These are phyloP conservation scores for Fomitopsis schrenkii DNA, from an alignment of 1,284 basidiomycete genomes.

Conservation along the genomic window DNA sequence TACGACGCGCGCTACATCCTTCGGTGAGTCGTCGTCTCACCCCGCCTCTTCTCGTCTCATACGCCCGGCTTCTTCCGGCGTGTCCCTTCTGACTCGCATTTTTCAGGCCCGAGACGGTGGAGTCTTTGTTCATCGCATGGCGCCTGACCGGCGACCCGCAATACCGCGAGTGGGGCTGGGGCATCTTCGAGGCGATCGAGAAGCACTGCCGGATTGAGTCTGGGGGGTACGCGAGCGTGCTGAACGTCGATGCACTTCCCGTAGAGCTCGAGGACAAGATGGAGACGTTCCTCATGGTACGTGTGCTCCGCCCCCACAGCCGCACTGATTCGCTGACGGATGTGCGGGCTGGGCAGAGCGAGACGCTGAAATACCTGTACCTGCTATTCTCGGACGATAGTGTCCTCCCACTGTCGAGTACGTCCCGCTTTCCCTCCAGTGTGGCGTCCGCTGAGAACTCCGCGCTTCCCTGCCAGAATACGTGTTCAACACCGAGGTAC, in stretches of 20 bases:
- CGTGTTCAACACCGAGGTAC: slow-evolving; percentile 93
- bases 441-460: not conserved
- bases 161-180: slow-evolving; percentile 87
- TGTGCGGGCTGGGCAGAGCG: slow-evolving; percentile 46
- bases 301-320: slow-evolving; percentile 19
- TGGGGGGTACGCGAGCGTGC: slow-evolving; percentile 84
- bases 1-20: slow-evolving; percentile 92
- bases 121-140: slow-evolving; percentile 88
- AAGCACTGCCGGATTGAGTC: slow-evolving; percentile 70
- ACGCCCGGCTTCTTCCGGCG: not conserved
- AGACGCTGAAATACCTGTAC: slow-evolving; percentile 95
- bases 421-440: slow-evolving; percentile 25
- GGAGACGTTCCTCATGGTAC: slow-evolving; percentile 91
- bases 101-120: slow-evolving; percentile 86
- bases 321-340: not conserved
- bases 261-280: slow-evolving; percentile 80
- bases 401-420: slow-evolving; percentile 71
- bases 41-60: not conserved
- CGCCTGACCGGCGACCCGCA: slow-evolving; percentile 79
- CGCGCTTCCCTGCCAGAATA: slow-evolving; percentile 47
- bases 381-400: slow-evolving; percentile 79
- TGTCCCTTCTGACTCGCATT: not conserved
- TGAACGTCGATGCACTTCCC: slow-evolving; percentile 79
- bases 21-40: slow-evolving; percentile 38
- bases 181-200: slow-evolving; percentile 88